These are phyloP conservation scores for Apium graveolens DNA, from an alignment of 129 eudicot species.

Conservation along the genomic window DNA sequence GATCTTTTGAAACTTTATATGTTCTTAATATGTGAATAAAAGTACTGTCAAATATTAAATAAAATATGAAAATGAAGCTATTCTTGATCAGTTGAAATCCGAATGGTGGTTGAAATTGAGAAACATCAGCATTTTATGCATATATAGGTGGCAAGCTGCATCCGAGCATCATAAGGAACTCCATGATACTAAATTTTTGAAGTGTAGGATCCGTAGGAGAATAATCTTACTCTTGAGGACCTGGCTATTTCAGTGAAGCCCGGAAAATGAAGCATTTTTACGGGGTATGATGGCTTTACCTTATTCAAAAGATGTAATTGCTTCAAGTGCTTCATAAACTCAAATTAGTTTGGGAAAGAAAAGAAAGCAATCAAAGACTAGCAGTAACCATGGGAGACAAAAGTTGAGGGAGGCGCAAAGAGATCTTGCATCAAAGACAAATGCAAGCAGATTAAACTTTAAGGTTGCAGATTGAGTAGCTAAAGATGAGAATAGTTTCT, in stretches of 20 bases:
- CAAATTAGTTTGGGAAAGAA: constrained; percentile 39
- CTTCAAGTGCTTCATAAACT: too few species aligned
- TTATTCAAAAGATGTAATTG: too few species aligned
- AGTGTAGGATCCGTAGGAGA: too few species aligned
- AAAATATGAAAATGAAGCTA: constrained; percentile 24
- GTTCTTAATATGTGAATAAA: constrained; percentile 30
- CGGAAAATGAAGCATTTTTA: too few species aligned
- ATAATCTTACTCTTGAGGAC: too few species aligned
- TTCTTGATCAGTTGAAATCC: constrained; percentile 17
- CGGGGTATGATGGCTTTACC: too few species aligned
- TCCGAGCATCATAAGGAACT: constrained; percentile 31
- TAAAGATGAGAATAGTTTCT: not conserved
- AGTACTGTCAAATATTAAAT: too few species aligned
- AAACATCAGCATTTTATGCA: constrained; percentile 21
- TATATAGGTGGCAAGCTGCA: constrained; percentile 44
- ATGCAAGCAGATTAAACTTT: not conserved
- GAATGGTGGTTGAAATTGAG: constrained; percentile 39
- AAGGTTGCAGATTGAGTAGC: not conserved
- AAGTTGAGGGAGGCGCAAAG: constrained; percentile 14
- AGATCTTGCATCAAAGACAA: not conserved
- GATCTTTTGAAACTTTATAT: constrained; percentile 28
- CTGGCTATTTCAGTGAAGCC: too few species aligned
- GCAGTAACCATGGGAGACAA: not conserved
- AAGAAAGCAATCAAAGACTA: constrained; percentile 9
- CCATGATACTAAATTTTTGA: constrained; percentile 5